These are phyloP conservation scores for Saccharomycopsis javanensis DNA, from an alignment of 805 yeast species.

Conservation along the genomic window DNA sequence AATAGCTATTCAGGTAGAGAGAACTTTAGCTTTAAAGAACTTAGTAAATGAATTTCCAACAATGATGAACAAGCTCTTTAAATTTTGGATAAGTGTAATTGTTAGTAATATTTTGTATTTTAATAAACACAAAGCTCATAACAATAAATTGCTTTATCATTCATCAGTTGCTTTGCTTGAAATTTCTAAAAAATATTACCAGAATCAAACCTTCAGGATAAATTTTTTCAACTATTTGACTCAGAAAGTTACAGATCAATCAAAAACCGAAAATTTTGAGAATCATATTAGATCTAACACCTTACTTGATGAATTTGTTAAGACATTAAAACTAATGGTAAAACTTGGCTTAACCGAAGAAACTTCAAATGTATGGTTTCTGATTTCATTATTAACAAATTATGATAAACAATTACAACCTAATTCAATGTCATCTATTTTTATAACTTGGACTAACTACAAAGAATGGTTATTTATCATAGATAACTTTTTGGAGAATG, in stretches of 20 bases:
- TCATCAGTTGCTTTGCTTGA: slow-evolving; percentile 4
- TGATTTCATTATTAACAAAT: slow-evolving; percentile 4
- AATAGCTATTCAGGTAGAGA: slow-evolving; percentile 5
- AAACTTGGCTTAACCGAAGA: neutral
- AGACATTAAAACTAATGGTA: neutral
- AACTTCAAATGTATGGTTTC: slow-evolving; percentile 5
- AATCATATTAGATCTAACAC: neutral
- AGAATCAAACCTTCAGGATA: slow-evolving; percentile 4
- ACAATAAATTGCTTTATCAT: slow-evolving; percentile 1
- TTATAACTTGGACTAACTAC: slow-evolving; percentile 1
- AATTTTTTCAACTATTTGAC: slow-evolving; percentile 1
- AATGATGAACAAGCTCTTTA: slow-evolving; percentile 10
- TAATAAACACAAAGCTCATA: neutral
- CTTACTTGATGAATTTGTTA: neutral
- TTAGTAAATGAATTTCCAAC: slow-evolving; percentile 7
- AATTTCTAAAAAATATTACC: slow-evolving; percentile 4
- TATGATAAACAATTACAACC: neutral
- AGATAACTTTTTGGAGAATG: neutral
- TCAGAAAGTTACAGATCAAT: neutral
- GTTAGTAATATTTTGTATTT: neutral
- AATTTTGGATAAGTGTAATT: slow-evolving; percentile 6
- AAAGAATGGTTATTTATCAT: slow-evolving; percentile 1
- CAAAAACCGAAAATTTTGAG: neutral
- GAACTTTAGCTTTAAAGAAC: slow-evolving; percentile 7
- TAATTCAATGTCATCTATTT: neutral